Conservation (phyloP, 768 basidiomycete genomes). For the Lentinula edodes region DNA sequence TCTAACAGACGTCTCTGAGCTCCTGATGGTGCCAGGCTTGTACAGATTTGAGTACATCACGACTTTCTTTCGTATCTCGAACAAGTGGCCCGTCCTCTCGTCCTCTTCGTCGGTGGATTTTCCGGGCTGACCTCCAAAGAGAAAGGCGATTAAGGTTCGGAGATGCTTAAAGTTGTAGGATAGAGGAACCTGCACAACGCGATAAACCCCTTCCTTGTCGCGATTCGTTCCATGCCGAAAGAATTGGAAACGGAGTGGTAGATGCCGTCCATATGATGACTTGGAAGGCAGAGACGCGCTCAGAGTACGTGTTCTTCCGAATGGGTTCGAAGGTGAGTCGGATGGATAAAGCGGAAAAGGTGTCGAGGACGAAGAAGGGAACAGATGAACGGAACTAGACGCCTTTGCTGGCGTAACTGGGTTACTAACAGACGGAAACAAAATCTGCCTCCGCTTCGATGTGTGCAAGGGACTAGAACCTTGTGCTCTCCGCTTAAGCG, state of each 20-base stretch:
- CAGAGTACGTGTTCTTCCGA: slow-evolving; percentile 49
- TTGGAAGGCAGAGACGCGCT: slow-evolving; percentile 20
- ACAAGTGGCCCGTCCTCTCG: slow-evolving; percentile 44
- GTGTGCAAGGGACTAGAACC: background rate
- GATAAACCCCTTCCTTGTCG: slow-evolving; percentile 46
- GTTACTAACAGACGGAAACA: background rate
- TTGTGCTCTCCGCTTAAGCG: background rate
- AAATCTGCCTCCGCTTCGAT: background rate
- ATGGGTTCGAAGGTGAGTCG: slow-evolving; percentile 70
- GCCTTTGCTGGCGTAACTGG: background rate
- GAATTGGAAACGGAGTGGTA: slow-evolving; percentile 61
- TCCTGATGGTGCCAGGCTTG: slow-evolving; percentile 49
- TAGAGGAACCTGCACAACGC: slow-evolving; percentile 64
- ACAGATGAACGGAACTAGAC: background rate
- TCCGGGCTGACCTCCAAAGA: slow-evolving; percentile 37
- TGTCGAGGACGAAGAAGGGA: background rate
- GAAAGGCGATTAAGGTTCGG: slow-evolving; percentile 53
- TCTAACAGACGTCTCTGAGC: slow-evolving; percentile 40
- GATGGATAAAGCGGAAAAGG: slow-evolving; percentile 44
- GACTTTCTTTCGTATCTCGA: slow-evolving; percentile 52
- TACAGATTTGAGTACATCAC: slow-evolving; percentile 32
- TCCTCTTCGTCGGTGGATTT: slow-evolving; percentile 16
- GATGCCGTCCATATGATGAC: slow-evolving; percentile 53
- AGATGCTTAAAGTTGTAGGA: slow-evolving; percentile 68
- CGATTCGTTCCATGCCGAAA: slow-evolving; percentile 25